phyloP scores from a whole-genome alignment of 331 rosid genomes.

The Prunus yedoensis region DNA sequence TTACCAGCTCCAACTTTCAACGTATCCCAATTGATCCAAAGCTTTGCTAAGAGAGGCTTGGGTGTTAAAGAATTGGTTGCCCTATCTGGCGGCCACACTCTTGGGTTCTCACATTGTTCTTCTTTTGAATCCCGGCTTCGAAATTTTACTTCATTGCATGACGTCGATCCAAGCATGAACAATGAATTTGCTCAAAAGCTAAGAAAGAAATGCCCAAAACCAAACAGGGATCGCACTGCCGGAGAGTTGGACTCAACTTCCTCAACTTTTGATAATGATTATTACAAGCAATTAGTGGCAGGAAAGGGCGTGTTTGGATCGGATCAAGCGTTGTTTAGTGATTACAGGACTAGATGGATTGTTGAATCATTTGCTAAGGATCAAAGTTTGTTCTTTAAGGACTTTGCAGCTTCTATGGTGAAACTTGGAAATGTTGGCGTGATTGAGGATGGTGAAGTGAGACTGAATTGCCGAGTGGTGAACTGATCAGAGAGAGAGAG shows the following conservation, averaged over 20 bases:
- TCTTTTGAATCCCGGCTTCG: slow-evolving; percentile 56
- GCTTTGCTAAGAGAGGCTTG: slow-evolving; percentile 70
- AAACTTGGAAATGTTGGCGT: too few relatives aligned
- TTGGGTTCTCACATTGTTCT: slow-evolving; percentile 82
- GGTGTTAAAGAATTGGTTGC: slow-evolving; percentile 64
- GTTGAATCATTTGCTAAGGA: too few relatives aligned
- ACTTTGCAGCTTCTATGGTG: too few relatives aligned
- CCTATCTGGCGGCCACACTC: slow-evolving; percentile 82
- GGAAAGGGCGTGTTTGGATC: too few relatives aligned
- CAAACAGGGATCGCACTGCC: slow-evolving; percentile 42
- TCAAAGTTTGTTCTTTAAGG: too few relatives aligned
- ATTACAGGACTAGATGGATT: too few relatives aligned
- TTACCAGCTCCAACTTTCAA: slow-evolving; percentile 75
- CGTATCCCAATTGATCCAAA: slow-evolving; percentile 53
- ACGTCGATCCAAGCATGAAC: slow-evolving; percentile 57
- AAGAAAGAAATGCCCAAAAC: slow-evolving; percentile 52
- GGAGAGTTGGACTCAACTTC: slow-evolving; percentile 33
- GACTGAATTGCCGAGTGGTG: too few relatives aligned
- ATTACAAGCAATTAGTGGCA: too few relatives aligned
- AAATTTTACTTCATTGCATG: slow-evolving; percentile 50
- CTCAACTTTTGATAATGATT: too few relatives aligned
- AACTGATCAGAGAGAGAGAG: background rate
- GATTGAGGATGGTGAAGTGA: too few relatives aligned
- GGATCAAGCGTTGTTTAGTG: too few relatives aligned
- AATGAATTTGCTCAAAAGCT: slow-evolving; percentile 49